Base-by-base conservation (phyloP, 2,329 filamentous ascomycete genomes). In the Plenodomus lindquistii region DNA sequence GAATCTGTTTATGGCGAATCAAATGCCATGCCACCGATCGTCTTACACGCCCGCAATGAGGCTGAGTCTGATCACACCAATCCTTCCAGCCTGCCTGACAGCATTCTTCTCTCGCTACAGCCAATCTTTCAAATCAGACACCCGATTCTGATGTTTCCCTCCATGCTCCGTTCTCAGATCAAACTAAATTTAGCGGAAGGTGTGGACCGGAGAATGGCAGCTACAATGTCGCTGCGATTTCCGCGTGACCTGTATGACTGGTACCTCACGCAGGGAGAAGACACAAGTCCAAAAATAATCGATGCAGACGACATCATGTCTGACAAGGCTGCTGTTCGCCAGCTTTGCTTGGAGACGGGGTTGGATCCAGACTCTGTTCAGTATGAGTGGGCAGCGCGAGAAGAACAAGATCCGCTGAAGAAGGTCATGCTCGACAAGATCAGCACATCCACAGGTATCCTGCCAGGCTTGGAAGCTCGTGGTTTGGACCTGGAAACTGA, bases 301-400 rank as follows among this genome's bases (percentile, higher is more conserved):
- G 57, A 57, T n/a, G 55, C 57, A 1, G 57, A 60, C 9, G 55
- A 59, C 13, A 49, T 59, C 36, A 59, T 60, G 47, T 46, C 43
- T 4, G 36, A 48, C 13, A 42, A 44, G 5, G 37, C 27, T 2
- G 47, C 49, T 2, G 55, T 60, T 1, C 31, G 53, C 2, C 37
- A 48, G 20, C 35, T 60, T 3, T 59, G 57, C 15, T 5, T 37
- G 1, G 31, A 56, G 16, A 52, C 47, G 0, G 43, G 53, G 0
- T 21, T 60, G 15, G 47, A 52, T 37, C 53, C 55, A 0, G 53
- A 54, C 16, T 29, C 47, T 0, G 47, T 60, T 4, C 37, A 44
- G 31, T 60, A 59, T 10, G 45, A 54, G 24, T 60, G 57, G 55
- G 53, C 57, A 21, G 35, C 43, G 20, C 34, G 42, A 1, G 29